Evolutionary conservation across 2,329 filamentous ascomycete species (phyloP).

Genomic region (Penicillium sp.): DNA sequence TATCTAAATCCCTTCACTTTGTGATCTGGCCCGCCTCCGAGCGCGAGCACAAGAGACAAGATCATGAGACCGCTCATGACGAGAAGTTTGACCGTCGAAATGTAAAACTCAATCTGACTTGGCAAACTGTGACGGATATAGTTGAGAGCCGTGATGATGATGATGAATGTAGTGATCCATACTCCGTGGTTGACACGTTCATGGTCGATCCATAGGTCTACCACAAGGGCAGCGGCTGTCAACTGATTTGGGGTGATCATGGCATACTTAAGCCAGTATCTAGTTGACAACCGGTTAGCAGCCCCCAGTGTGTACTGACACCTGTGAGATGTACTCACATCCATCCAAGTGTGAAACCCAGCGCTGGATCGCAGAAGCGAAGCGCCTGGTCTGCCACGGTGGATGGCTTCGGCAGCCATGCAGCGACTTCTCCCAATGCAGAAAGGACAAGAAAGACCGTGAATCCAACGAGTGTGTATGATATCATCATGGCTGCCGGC

Average conservation of each 20-base stretch:
- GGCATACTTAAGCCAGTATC: slow-evolving; percentile 74
- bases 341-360: slow-evolving; percentile 79
- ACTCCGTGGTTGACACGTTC: slow-evolving; percentile 74
- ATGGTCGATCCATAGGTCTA: slow-evolving; percentile 74
- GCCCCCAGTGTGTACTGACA: background rate
- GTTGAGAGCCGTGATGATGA: slow-evolving; percentile 68
- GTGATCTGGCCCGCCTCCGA: slow-evolving; percentile 67
- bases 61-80: slow-evolving; percentile 70
- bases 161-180: slow-evolving; percentile 73
- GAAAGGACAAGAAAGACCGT: slow-evolving; percentile 79
- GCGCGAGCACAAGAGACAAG: slow-evolving; percentile 66
- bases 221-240: slow-evolving; percentile 75
- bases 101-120: slow-evolving; percentile 66
- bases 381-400: slow-evolving; percentile 81
- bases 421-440: slow-evolving; percentile 79
- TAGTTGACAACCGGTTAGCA: slow-evolving; percentile 16
- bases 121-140: slow-evolving; percentile 71
- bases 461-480: slow-evolving; percentile 45
- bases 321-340: slow-evolving; percentile 51
- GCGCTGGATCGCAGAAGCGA: slow-evolving; percentile 77
- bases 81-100: slow-evolving; percentile 68
- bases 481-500: slow-evolving; percentile 46
- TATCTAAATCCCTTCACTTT: slow-evolving; percentile 68
- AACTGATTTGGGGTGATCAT: slow-evolving; percentile 85
- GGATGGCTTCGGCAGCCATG: slow-evolving; percentile 75